Evolutionary conservation across 2,329 filamentous ascomycete species (phyloP).

Genomic region (Aureobasidium lini): DNA sequence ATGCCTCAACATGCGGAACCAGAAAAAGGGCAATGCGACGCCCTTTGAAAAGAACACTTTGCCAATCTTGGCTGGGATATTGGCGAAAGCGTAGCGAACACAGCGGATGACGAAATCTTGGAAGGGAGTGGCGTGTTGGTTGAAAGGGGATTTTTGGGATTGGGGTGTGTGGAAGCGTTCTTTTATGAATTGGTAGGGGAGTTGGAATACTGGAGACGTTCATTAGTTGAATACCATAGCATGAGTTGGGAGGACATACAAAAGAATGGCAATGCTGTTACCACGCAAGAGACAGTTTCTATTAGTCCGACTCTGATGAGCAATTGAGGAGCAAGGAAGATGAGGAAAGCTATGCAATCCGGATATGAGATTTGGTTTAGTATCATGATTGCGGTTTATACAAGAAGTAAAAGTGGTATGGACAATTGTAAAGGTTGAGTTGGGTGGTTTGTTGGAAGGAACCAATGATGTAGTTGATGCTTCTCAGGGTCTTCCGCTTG

Average conservation of each 20-base stretch:
- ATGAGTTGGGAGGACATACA: too few relatives aligned
- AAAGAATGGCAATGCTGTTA: slow-evolving; percentile 62
- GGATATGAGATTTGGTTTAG: slow-evolving; percentile 65
- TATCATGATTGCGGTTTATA: slow-evolving; percentile 50
- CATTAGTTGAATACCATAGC: too few relatives aligned
- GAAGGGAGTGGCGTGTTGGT: slow-evolving; percentile 62
- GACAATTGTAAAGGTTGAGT: neutral
- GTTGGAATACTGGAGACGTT: slow-evolving; percentile 45
- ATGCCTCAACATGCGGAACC: slow-evolving; percentile 68
- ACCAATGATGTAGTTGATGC: slow-evolving; percentile 14
- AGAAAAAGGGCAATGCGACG: slow-evolving; percentile 66
- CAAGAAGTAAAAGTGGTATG: neutral
- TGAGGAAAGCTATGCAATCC: slow-evolving; percentile 66
- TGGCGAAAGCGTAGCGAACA: slow-evolving; percentile 69
- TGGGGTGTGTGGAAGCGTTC: slow-evolving; percentile 48
- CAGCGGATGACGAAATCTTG: slow-evolving; percentile 72
- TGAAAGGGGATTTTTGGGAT: slow-evolving; percentile 51
- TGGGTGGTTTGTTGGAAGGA: neutral
- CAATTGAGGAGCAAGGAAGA: slow-evolving; percentile 65
- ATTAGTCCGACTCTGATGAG: slow-evolving; percentile 59
- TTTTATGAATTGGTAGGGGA: slow-evolving; percentile 52
- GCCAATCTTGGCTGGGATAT: slow-evolving; percentile 60
- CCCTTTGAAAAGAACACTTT: slow-evolving; percentile 70
- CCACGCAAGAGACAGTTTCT: slow-evolving; percentile 48
- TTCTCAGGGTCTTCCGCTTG: slow-evolving; percentile 1